phyloP scores from a whole-genome alignment of 768 basidiomycete genomes.

The Coprinopsis strossmayeri region DNA sequence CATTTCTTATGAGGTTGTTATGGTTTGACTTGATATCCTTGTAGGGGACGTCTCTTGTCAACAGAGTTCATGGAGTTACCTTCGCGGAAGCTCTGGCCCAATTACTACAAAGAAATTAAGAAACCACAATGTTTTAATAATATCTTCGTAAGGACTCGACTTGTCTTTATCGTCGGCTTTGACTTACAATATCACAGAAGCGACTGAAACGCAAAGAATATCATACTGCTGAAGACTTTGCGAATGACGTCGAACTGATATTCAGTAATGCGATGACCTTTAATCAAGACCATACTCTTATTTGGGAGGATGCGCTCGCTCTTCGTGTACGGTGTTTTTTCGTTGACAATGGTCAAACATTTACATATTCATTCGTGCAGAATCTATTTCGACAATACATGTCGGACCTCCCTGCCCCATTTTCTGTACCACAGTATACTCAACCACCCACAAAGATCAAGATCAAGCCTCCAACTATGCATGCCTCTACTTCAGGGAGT shows the following conservation, averaged over 20 bases:
- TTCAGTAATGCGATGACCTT: slow-evolving; percentile 86
- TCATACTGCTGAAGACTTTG: slow-evolving; percentile 57
- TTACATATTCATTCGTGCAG: slow-evolving; percentile 26
- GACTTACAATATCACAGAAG: slow-evolving; percentile 44
- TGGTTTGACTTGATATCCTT: background rate
- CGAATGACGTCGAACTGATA: slow-evolving; percentile 82
- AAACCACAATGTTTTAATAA: slow-evolving; percentile 72
- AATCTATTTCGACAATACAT: slow-evolving; percentile 69
- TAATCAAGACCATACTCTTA: slow-evolving; percentile 78
- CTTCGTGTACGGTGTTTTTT: slow-evolving; percentile 45
- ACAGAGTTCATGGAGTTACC: slow-evolving; percentile 83
- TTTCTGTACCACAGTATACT: slow-evolving; percentile 56
- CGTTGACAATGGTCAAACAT: background rate
- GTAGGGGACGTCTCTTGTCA: slow-evolving; percentile 61
- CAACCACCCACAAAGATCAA: slow-evolving; percentile 63
- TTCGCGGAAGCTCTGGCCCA: slow-evolving; percentile 68
- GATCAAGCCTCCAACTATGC: slow-evolving; percentile 55
- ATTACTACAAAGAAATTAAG: slow-evolving; percentile 76
- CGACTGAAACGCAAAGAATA: slow-evolving; percentile 80
- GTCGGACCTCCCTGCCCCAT: slow-evolving; percentile 69
- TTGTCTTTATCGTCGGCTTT: slow-evolving; percentile 3
- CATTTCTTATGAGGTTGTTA: slow-evolving; percentile 5
- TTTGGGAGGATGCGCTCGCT: slow-evolving; percentile 72
- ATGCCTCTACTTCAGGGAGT: slow-evolving; percentile 21
- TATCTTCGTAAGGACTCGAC: slow-evolving; percentile 52